A percentile compares a stretch with the other conserved stretches of the same genome.
These are phyloP conservation scores for Wallacemonas sp. DNA, from an alignment of 208 protist genomes.

Conservation along the genomic window DNA sequence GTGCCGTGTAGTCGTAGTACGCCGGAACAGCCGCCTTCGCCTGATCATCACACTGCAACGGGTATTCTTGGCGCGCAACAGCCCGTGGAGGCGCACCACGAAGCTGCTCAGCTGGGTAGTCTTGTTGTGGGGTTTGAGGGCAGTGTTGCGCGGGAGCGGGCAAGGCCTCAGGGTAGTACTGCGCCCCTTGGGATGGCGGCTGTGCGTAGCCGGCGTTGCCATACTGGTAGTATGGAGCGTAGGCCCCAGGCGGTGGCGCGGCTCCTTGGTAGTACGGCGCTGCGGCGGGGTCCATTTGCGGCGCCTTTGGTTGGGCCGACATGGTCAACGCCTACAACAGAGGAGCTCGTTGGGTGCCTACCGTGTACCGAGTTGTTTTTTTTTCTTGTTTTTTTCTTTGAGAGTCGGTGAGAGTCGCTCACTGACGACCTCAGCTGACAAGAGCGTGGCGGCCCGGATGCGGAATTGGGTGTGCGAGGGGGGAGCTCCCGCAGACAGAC, in stretches of 20 bases:
- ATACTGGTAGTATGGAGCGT: conserved; percentile 12
- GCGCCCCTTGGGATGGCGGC: background rate
- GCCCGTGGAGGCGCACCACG: background rate
- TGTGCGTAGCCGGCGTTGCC: conserved; percentile 2
- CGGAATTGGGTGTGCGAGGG: too few relatives aligned
- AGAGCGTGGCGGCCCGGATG: too few relatives aligned
- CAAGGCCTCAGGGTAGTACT: background rate
- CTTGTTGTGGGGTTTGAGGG: background rate
- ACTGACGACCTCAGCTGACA: too few relatives aligned
- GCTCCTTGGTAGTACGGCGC: too few relatives aligned
- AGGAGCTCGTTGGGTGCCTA: too few relatives aligned
- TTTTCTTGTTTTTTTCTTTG: too few relatives aligned
- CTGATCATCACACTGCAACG: background rate
- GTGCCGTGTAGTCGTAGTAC: conserved; percentile 29
- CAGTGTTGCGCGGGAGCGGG: background rate
- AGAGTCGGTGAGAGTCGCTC: too few relatives aligned
- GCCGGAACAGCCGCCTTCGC: background rate
- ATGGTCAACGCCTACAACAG: too few relatives aligned
- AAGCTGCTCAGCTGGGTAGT: conserved; percentile 10
- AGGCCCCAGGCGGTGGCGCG: background rate
- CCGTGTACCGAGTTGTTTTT: too few relatives aligned
- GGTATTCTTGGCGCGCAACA: conserved; percentile 10
- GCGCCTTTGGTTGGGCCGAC: too few relatives aligned
- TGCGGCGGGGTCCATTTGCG: too few relatives aligned
- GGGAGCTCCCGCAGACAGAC: too few relatives aligned